phyloP scores from a whole-genome alignment of 2,329 filamentous ascomycete genomes.

The Monilinia polystroma region DNA sequence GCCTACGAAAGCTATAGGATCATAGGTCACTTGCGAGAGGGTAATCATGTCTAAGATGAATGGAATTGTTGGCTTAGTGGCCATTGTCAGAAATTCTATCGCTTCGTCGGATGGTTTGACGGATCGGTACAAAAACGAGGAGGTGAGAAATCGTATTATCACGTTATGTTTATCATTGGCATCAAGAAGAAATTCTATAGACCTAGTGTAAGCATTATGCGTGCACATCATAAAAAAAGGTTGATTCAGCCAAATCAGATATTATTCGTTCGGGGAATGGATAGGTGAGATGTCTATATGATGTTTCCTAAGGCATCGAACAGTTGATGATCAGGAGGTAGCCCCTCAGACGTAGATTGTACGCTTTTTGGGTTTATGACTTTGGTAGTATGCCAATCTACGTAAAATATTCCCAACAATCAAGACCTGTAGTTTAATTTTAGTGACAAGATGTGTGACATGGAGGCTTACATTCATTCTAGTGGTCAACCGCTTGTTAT shows the following conservation, averaged over 20 bases:
- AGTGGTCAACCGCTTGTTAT: neutral
- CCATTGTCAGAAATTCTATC: neutral
- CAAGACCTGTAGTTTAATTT: neutral
- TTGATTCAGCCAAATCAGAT: no score
- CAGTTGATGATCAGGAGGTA: no score
- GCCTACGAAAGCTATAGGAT: neutral
- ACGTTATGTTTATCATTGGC: neutral
- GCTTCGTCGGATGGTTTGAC: neutral
- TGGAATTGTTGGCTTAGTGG: neutral
- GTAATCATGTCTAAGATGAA: neutral
- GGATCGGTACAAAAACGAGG: neutral
- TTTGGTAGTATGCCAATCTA: neutral
- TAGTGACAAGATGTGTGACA: neutral
- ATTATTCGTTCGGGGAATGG: no score
- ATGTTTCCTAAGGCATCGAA: no score
- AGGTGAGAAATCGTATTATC: neutral
- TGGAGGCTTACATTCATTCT: neutral
- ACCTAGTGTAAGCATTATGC: neutral
- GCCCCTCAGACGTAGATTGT: neutral
- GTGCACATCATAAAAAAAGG: no score
- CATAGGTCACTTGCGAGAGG: neutral
- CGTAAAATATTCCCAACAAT: neutral
- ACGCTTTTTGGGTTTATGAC: neutral
- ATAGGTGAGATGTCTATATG: no score
- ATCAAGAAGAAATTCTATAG: neutral